Evolutionary conservation across 73 alveolate species (phyloP), one percentile per base, ranked within the genome.

Genomic region (Durusdinium trenchii): DNA sequence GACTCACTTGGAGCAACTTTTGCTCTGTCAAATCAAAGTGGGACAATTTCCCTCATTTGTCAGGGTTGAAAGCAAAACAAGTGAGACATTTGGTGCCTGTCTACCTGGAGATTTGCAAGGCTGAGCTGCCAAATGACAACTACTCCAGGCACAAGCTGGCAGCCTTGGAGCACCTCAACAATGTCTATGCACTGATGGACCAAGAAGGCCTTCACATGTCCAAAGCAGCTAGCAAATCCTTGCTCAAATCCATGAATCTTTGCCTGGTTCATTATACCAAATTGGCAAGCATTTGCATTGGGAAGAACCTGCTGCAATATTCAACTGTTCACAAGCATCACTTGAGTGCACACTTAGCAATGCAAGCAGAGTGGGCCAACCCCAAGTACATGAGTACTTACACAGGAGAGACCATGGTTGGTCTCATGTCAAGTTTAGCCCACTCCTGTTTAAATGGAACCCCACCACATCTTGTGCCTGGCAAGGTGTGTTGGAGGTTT

Each of bases 331-430:
- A 78, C 89, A 78, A 78, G 62, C 89, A 78, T 42, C 89, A 78
- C 30, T 40, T 78, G 62, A 12, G 42, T 20, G 60, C 64, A 38
- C 89, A 78, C 42, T 7, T 78, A 2, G 43, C 84, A 3, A 28
- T 3, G 4, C 84, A 73, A 73, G 84, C 84, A 6, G 28, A 73
- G 36, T 73, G 26, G 30, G 4, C 36, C 6, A 73, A 36, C 84
- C 89, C 89, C 7, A 78, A 40, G 23, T 43, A 9, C 45, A 38
- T 78, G 46, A 43, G 46, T 43, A 78, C 89, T 38, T 78, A 78
- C 30, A 10, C 89, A 12, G 89, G 89, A 38, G 62, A 78, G 48
- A 78, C 89, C 89, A 78, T 78, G 89, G 89, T 78, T 61, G 89
- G 89, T 20, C 30, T 43, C 64, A 78, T 78, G 89, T n/a, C 89